These are phyloP conservation scores for Xylaria multiplex DNA, from an alignment of 2,329 filamentous ascomycete genomes.

Conservation along the genomic window DNA sequence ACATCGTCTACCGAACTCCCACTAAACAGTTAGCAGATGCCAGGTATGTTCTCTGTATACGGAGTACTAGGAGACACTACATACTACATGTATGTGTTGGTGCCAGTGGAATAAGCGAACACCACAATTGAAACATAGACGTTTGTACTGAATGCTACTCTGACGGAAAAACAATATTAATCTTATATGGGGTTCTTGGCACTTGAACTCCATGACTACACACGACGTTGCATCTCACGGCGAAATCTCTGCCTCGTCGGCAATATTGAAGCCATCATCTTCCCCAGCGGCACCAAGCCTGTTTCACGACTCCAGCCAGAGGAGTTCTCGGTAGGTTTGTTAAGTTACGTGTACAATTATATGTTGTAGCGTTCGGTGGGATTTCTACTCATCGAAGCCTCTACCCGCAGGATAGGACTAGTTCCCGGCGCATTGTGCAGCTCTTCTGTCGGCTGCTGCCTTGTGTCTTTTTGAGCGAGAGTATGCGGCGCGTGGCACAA, in stretches of 20 bases:
- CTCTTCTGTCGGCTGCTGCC: conserved; percentile 38
- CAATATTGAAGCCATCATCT: neutral
- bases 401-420: conserved; percentile 78
- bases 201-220: conserved; percentile 4
- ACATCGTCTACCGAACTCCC: too few species aligned
- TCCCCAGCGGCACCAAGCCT: neutral
- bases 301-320: neutral
- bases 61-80: too few species aligned
- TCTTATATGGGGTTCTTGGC: neutral
- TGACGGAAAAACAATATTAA: conserved; percentile 10
- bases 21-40: too few species aligned
- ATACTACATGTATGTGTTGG: neutral
- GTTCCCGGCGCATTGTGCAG: conserved; percentile 32
- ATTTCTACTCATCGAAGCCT: conserved; percentile 70
- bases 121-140: neutral
- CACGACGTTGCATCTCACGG: conserved; percentile 20
- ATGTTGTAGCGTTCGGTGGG: conserved; percentile 74
- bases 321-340: neutral
- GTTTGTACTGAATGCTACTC: neutral
- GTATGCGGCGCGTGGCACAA: neutral
- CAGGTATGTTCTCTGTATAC: too few species aligned
- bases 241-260: neutral
- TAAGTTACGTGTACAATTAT: conserved; percentile 16
- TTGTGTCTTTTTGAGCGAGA: conserved; percentile 60
- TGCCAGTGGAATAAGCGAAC: conserved; percentile 6